Conservation (phyloP, 306 rosid species). For the Senna tora region DNA sequence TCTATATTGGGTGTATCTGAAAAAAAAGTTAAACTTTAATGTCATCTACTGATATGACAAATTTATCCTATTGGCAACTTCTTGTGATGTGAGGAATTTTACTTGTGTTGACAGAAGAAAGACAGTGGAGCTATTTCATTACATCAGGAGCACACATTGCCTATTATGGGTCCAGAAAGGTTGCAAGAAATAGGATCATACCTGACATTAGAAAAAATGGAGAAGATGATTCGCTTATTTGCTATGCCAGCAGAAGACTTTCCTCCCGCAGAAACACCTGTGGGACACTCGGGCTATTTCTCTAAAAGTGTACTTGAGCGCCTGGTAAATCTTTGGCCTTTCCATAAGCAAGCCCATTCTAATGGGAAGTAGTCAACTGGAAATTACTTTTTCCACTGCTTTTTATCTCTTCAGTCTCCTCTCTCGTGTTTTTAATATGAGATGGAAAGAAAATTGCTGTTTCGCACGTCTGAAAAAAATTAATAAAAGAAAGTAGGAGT, state of each 20-base stretch:
- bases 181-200: slow-evolving; percentile 88
- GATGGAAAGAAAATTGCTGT: slow-evolving; percentile 33
- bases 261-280: slow-evolving; percentile 88
- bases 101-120: slow-evolving; percentile 54
- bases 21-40: not conserved
- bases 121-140: slow-evolving; percentile 75
- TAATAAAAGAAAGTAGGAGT: not conserved
- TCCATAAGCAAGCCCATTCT: slow-evolving; percentile 70
- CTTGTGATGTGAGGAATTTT: not conserved
- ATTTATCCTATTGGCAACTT: slow-evolving; percentile 13
- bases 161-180: slow-evolving; percentile 99
- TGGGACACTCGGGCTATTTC: slow-evolving; percentile 91
- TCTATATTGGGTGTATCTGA: not conserved
- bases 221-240: slow-evolving; percentile 80
- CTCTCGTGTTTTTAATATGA: slow-evolving; percentile 16
- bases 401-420: not conserved
- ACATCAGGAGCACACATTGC: slow-evolving; percentile 95
- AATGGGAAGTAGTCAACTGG: slow-evolving; percentile 62
- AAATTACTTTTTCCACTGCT: not conserved
- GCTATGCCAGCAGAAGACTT: slow-evolving; percentile 99
- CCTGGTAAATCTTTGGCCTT: slow-evolving; percentile 94
- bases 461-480: slow-evolving; percentile 3
- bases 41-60: slow-evolving; percentile 7
- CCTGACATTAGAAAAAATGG: slow-evolving; percentile 85
- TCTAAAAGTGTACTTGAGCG: slow-evolving; percentile 90